Evolutionary conservation across 1,139 yeast genomes (phyloP).

Genomic region (Diutina mesorugosa): DNA sequence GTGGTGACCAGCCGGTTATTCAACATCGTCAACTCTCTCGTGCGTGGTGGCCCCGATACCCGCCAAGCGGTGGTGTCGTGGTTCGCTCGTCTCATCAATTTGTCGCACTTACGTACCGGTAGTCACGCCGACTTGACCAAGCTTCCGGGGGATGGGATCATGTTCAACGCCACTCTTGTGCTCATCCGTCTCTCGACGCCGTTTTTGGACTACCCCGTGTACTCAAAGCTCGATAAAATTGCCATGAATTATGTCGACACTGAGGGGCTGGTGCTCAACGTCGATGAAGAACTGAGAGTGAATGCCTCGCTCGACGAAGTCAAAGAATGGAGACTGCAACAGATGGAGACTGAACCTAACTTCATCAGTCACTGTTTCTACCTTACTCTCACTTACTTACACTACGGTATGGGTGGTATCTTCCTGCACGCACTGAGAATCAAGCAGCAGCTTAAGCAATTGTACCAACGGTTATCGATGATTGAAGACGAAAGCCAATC

Average conservation of each 20-base stretch:
- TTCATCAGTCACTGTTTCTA: conserved; percentile 85
- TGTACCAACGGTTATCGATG: neutral
- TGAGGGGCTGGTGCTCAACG: conserved; percentile 39
- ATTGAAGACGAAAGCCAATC: neutral
- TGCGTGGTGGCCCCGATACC: conserved; percentile 62
- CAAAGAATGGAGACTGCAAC: conserved; percentile 33
- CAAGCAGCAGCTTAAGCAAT: conserved; percentile 18
- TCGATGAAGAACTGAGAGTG: conserved; percentile 72
- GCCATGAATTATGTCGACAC: conserved; percentile 48
- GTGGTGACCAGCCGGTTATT: conserved; percentile 49
- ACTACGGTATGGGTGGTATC: conserved; percentile 84
- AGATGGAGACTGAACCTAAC: conserved; percentile 27
- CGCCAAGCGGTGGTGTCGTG: conserved; percentile 51
- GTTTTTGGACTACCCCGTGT: conserved; percentile 54
- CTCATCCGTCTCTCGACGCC: conserved; percentile 71
- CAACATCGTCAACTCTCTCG: conserved; percentile 54
- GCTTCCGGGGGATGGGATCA: conserved; percentile 68
- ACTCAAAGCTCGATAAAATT: conserved; percentile 60
- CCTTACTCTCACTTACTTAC: conserved; percentile 63
- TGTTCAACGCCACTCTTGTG: conserved; percentile 62
- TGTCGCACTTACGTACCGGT: conserved; percentile 80
- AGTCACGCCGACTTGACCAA: conserved; percentile 62
- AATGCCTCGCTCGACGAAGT: conserved; percentile 67
- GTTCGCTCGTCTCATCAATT: conserved; percentile 60
- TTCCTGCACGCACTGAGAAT: conserved; percentile 43